Evolutionary conservation across 179 eudicot species (phyloP).

Genomic region (Beta macrorhiza): DNA sequence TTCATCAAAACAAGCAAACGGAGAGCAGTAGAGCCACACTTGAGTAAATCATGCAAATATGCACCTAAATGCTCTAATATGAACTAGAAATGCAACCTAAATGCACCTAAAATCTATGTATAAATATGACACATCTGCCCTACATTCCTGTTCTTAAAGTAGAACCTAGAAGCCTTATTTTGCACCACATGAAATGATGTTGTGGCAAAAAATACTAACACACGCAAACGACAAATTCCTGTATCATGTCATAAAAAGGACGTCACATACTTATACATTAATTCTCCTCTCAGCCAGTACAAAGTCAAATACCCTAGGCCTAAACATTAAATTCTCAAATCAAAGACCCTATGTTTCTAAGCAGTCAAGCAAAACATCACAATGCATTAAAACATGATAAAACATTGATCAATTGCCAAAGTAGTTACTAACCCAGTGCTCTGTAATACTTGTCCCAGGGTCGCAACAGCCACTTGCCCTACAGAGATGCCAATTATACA

Average conservation of each 20-base stretch:
- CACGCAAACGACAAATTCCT: not conserved
- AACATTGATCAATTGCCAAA: not conserved
- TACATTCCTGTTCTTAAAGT: not conserved
- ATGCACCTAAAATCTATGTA: too few species aligned
- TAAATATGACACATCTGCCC: too few species aligned
- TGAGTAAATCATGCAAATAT: too few species aligned
- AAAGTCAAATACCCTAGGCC: not conserved
- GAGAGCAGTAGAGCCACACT: too few species aligned
- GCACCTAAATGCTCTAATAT: too few species aligned
- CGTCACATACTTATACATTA: not conserved
- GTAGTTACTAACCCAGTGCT: slow-evolving; percentile 80
- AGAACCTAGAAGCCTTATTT: not conserved
- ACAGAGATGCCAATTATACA: slow-evolving; percentile 25
- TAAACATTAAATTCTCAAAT: not conserved
- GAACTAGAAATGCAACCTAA: too few species aligned
- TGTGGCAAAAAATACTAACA: not conserved
- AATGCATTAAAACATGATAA: slow-evolving; percentile 20
- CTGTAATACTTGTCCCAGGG: slow-evolving; percentile 99
- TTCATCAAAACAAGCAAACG: too few species aligned
- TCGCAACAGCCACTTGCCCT: slow-evolving; percentile 99
- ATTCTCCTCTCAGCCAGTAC: not conserved
- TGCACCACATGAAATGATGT: not conserved
- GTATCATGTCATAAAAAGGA: not conserved
- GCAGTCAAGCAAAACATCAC: not conserved
- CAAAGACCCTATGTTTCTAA: not conserved